Evolutionary conservation across 768 basidiomycete species (phyloP), one percentile per base, ranked within the genome.

Genomic region (Auricularia cornea): DNA sequence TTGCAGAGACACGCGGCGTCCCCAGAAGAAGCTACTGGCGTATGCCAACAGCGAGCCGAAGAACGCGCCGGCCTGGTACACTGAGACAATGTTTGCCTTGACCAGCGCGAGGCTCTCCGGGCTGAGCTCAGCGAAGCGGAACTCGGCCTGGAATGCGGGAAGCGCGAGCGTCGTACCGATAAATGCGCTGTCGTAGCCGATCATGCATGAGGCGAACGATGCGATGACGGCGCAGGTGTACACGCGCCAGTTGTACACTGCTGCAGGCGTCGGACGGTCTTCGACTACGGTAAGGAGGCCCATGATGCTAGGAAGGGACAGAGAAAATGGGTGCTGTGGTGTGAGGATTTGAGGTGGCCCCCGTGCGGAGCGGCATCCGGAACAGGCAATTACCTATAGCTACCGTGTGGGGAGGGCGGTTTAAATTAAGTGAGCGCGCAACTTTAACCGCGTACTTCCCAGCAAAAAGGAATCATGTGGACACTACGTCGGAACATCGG

Each of bases 121-220:
- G 2, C 72, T 68, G 68, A 75, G 73, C 3, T 65, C 70, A 32
- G 68, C 69, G 26, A 79, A 72, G 0, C 75, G 75, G 59, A 83
- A 84, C 52, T 78, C 80, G 26, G 64, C 59, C 66, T 81, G 76
- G 74, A 83, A 83, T 31, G 76, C 77, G 3, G 66, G 28, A 20
- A 74, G 63, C 40, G 79, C 71, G 63, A 81, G 74, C 0, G 80
- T 77, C 0, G 77, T 79, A 11, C 81, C 79, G 62, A 81, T 77
- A 70, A 81, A 81, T 6, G 78, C 79, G 8, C 75, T 75, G 66
- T 80, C 79, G 67, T 79, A 77, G 68, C 77, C 77, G 62, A 79
- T 78, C 75, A 76, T 78, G 31, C 75, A 71, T 52, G 77, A 77
- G 6, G 75, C 79, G 61, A 74, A 77, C 3, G 77, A 70, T 31